Evolutionary conservation across 768 basidiomycete genomes (phyloP).

Genomic region (Ephemerocybe angulata): DNA sequence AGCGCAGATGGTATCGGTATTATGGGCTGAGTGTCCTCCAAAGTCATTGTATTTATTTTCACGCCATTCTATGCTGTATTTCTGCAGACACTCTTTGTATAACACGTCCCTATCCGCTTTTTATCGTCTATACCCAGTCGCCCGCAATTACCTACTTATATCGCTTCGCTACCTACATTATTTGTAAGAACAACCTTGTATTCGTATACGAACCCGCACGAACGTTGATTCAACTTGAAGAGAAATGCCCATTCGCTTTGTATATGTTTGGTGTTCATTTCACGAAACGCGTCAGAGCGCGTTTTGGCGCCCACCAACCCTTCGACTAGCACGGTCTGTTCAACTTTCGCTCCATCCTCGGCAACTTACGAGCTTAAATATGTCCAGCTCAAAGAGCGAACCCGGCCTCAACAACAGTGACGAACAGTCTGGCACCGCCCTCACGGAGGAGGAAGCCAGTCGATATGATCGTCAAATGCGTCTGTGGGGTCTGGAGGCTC

Average conservation of each 20-base stretch:
- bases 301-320: conserved; percentile 2
- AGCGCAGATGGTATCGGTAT: conserved; percentile 52
- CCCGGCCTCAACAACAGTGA: not conserved
- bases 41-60: conserved; percentile 6
- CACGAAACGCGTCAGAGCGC: not conserved
- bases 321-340: not conserved
- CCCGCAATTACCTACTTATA: not conserved
- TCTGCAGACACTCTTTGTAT: not conserved
- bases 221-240: not conserved
- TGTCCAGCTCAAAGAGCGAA: conserved; percentile 3
- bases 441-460: conserved; percentile 70
- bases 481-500: conserved; percentile 97
- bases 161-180: not conserved
- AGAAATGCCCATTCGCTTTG: not conserved
- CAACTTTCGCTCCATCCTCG: not conserved
- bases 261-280: conserved; percentile 4
- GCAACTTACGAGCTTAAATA: not conserved
- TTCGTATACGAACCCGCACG: not conserved
- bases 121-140: not conserved
- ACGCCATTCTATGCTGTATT: conserved; percentile 2
- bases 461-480: conserved; percentile 97
- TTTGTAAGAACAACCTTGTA: not conserved
- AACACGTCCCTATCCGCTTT: not conserved
- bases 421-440: conserved; percentile 12
- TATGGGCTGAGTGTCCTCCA: conserved; percentile 18